Base-by-base conservation (phyloP, 257 asterid species). In the Gynochthodes officinalis region DNA sequence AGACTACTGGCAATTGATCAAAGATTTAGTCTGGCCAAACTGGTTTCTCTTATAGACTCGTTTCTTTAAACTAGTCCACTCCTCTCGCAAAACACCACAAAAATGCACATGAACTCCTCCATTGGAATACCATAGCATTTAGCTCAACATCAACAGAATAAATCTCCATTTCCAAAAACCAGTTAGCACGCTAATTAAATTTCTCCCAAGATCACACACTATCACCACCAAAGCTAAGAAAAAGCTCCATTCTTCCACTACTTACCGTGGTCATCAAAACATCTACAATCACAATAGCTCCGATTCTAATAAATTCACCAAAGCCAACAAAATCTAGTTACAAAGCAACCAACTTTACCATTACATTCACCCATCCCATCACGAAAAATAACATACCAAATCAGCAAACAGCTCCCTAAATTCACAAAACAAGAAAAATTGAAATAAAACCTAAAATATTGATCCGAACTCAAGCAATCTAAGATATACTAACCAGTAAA, bases 401-500 rank as follows among this genome's bases (percentile, higher is more conserved):
- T 52, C 23, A 59, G 28, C 67, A 40, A 44, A 42, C 1, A 55
- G 57, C 28, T 42, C 27, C 28, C 7, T 54, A 57, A 21, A n/a
- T 44, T 39, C 54, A 55, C 4, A 30, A 39, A 40, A 39, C 13
- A 58, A 15, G n/a, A 62, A 50, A 53, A 32, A 48, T 72, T 39
- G 9, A 57, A 68, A 52, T n/a, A 64, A 39, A 40, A 12, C 52
- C 28, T 0, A 6, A 9, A 39, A 37, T 23, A 7, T 19, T 7
- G 7, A 7, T 4, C 48, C 39, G 27, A 76, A 12, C 37, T 15
- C 46, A 52, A 12, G 1, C 18, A 3, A n/a, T 6, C 8, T 7
- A 32, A 63, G 48, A 55, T 27, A 19, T 3, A 57, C 58, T 59
- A 76, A 94, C 99, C 99, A 63, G 99, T 95, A 75, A 95, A 95